Percentiles rank a stretch among this genome's conserved stretches.
Evolutionary conservation across 768 basidiomycete genomes (phyloP).

Genomic region (Phylloporus sp.): DNA sequence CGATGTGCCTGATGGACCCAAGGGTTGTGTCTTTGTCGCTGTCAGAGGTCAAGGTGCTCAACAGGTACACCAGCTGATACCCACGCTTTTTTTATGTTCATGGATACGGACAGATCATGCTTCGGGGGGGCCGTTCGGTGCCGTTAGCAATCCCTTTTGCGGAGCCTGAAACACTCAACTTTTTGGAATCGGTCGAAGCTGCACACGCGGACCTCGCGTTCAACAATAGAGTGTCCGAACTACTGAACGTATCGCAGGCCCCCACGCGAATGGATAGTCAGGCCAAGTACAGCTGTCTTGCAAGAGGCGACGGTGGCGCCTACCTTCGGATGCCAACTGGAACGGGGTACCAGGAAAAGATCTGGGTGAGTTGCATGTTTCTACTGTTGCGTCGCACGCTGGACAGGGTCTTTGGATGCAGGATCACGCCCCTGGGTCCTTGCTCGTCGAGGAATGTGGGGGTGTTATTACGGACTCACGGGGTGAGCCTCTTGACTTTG

Average conservation of each 20-base stretch:
- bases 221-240: constrained; percentile 63
- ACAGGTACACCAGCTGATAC: constrained; percentile 40
- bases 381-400: too few species aligned
- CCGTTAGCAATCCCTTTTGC: constrained; percentile 45
- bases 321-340: constrained; percentile 80
- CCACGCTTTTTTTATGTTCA: background rate
- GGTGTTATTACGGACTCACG: constrained; percentile 83
- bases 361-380: constrained; percentile 64
- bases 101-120: constrained; percentile 39
- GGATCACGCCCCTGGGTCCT: constrained; percentile 87
- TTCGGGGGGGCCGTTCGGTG: constrained; percentile 45
- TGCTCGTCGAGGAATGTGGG: constrained; percentile 86
- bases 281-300: constrained; percentile 88
- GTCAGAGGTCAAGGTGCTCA: constrained; percentile 82
- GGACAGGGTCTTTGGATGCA: constrained; percentile 22
- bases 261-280: constrained; percentile 92
- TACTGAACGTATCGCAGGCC: constrained; percentile 58
- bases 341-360: constrained; percentile 83
- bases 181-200: constrained; percentile 91
- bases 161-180: constrained; percentile 46
- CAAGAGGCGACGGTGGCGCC: constrained; percentile 78
- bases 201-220: constrained; percentile 88
- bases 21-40: constrained; percentile 82
- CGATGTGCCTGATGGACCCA: constrained; percentile 48
- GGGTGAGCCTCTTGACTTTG: constrained; percentile 77